A percentile compares a stretch with the other conserved stretches of the same genome.
Conservation (phyloP, 2,329 filamentous ascomycete genomes). For the Fusarium sp. region DNA sequence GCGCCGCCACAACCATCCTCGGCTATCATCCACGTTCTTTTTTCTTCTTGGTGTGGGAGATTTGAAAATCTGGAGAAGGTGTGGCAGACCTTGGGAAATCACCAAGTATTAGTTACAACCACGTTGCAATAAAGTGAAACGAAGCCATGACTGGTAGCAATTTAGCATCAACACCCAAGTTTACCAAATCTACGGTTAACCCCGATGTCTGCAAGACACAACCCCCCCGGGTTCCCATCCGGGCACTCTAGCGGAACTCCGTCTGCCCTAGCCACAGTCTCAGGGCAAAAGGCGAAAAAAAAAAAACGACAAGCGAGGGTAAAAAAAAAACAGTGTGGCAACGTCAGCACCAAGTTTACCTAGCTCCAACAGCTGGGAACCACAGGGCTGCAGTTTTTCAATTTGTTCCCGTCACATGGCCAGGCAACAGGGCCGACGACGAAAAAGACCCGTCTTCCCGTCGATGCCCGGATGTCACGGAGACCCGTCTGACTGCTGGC, state of each 20-base stretch:
- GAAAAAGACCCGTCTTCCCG: conserved; percentile 44
- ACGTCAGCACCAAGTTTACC: conserved; percentile 25
- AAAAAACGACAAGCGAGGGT: conserved; percentile 4
- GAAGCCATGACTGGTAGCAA: conserved; percentile 1
- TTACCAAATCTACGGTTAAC: conserved; percentile 15
- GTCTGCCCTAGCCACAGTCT: conserved; percentile 31
- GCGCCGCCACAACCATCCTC: conserved; percentile 19
- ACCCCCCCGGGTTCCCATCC: conserved; percentile 24
- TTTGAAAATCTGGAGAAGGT: conserved; percentile 14
- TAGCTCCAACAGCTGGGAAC: conserved; percentile 19
- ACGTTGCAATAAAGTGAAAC: conserved; percentile 11
- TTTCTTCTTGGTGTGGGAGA: conserved; percentile 1
- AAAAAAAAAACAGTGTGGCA: conserved; percentile 25
- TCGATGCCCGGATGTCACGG: conserved; percentile 43
- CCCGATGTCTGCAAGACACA: conserved; percentile 17
- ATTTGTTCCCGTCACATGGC: conserved; percentile 39
- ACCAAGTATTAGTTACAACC: conserved; percentile 17
- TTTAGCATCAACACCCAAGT: conserved; percentile 4
- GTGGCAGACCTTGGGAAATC: conserved; percentile 30
- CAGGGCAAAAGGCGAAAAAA: conserved; percentile 24
- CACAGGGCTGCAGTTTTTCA: conserved; percentile 42
- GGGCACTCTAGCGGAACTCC: conserved; percentile 20
- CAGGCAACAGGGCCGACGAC: conserved; percentile 22
- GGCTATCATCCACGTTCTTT: conserved; percentile 10
- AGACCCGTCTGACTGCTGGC: conserved; percentile 34